Conservation (phyloP, 2,329 filamentous ascomycete species). For the Aspergillus quadricinctus region DNA sequence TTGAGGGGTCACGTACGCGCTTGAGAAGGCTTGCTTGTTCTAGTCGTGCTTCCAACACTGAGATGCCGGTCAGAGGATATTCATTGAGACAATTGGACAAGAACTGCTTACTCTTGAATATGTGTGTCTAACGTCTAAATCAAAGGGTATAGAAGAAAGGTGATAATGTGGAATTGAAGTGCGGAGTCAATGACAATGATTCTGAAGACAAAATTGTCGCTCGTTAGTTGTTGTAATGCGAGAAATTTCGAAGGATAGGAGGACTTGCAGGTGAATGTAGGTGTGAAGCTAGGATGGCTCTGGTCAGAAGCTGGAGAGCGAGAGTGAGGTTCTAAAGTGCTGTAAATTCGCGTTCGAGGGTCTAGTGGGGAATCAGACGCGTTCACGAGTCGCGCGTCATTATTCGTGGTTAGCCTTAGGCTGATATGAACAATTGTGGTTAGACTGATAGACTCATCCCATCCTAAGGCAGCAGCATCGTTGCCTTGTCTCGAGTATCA, state of each 20-base stretch:
- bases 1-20: slow-evolving; percentile 59
- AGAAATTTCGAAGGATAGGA: not conserved
- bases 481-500: not conserved
- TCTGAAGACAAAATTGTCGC: not conserved
- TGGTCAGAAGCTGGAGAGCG: not conserved
- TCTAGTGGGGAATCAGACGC: slow-evolving; percentile 24
- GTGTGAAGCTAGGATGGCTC: not conserved
- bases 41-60: slow-evolving; percentile 95
- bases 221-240: not conserved
- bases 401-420: slow-evolving; percentile 13
- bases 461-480: slow-evolving; percentile 16
- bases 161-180: not conserved
- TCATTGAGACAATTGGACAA: not conserved
- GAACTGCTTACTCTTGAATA: slow-evolving; percentile 27
- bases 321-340: slow-evolving; percentile 6
- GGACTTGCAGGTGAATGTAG: slow-evolving; percentile 4
- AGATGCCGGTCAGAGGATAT: slow-evolving; percentile 10
- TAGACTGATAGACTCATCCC: slow-evolving; percentile 18
- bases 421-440: slow-evolving; percentile 28
- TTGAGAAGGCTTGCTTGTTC: slow-evolving; percentile 92
- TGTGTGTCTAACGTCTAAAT: slow-evolving; percentile 5
- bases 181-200: not conserved
- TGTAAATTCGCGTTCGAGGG: slow-evolving; percentile 24
- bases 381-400: slow-evolving; percentile 24
- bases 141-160: not conserved